Percentiles rank a stretch among this genome's conserved stretches.
These are phyloP conservation scores for Colletotrichum tamarilloi DNA, from an alignment of 2,329 filamentous ascomycete species.

Conservation along the genomic window DNA sequence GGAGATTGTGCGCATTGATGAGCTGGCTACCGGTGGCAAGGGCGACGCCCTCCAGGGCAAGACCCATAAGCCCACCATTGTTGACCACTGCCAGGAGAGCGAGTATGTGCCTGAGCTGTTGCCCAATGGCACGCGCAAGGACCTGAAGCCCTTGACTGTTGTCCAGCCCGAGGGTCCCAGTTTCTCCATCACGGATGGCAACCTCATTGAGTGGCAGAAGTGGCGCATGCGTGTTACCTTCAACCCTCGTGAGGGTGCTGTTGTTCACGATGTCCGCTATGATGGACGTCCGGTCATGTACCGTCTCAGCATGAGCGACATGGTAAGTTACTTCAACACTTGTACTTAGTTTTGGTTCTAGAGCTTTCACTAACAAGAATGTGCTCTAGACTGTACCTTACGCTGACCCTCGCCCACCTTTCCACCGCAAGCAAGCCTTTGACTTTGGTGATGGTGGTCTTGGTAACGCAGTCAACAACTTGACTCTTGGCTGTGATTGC, in stretches of 20 bases:
- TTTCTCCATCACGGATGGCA: slow-evolving; percentile 59
- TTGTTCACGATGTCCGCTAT: slow-evolving; percentile 69
- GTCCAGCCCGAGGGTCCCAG: slow-evolving; percentile 70
- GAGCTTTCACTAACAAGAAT: background rate
- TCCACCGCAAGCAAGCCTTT: slow-evolving; percentile 69
- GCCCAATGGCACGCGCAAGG: slow-evolving; percentile 54
- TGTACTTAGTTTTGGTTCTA: background rate
- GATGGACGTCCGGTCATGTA: slow-evolving; percentile 68
- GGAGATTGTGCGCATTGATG: slow-evolving; percentile 47
- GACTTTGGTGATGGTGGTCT: slow-evolving; percentile 77
- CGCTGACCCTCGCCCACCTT: slow-evolving; percentile 33
- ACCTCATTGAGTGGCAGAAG: slow-evolving; percentile 58
- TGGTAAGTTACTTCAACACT: slow-evolving; percentile 46
- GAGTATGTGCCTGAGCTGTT: slow-evolving; percentile 57
- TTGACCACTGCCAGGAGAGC: slow-evolving; percentile 46
- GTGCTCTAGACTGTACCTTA: slow-evolving; percentile 28
- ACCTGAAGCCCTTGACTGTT: slow-evolving; percentile 71
- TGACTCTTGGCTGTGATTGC: slow-evolving; percentile 76
- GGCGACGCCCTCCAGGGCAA: slow-evolving; percentile 38
- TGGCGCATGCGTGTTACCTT: slow-evolving; percentile 71
- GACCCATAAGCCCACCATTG: slow-evolving; percentile 34
- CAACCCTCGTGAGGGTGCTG: slow-evolving; percentile 68
- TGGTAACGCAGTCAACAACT: slow-evolving; percentile 73
- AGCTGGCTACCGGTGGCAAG: slow-evolving; percentile 47
- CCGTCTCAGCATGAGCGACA: slow-evolving; percentile 67